These are phyloP conservation scores for Massarina eburnea DNA, from an alignment of 2,329 filamentous ascomycete species.

Conservation along the genomic window DNA sequence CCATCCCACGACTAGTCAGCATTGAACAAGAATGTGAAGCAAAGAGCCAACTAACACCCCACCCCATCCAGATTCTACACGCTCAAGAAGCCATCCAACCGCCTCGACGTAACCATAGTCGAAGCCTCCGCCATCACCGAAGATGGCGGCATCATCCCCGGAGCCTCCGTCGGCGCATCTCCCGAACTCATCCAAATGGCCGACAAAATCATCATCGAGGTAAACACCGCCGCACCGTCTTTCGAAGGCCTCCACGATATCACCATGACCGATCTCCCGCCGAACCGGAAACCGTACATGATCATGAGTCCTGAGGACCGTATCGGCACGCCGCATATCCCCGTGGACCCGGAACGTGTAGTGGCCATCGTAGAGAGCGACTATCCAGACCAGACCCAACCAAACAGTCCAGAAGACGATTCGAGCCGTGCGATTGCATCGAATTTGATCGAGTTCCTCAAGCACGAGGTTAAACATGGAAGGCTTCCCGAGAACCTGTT, in stretches of 20 bases:
- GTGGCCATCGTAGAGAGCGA: conserved; percentile 83
- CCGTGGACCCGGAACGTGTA: conserved; percentile 80
- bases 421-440: conserved; percentile 70
- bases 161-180: conserved; percentile 80
- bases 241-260: conserved; percentile 92
- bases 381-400: conserved; percentile 74
- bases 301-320: conserved; percentile 85
- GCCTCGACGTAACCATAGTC: conserved; percentile 79
- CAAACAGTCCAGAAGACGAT: conserved; percentile 76
- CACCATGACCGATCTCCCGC: conserved; percentile 82
- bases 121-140: conserved; percentile 86
- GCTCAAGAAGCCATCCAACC: conserved; percentile 71
- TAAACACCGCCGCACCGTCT: conserved; percentile 82
- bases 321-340: conserved; percentile 80
- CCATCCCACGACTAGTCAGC: background rate
- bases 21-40: background rate
- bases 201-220: conserved; percentile 90
- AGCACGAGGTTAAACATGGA: conserved; percentile 79
- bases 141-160: conserved; percentile 85
- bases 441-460: conserved; percentile 81
- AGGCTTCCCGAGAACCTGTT: conserved; percentile 76
- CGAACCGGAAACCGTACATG: conserved; percentile 78
- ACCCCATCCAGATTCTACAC: conserved; percentile 88
- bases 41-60: conserved; percentile 33
- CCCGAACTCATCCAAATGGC: conserved; percentile 89